Conservation (phyloP, 768 basidiomycete species). For the Infundibulicybe gibba region DNA sequence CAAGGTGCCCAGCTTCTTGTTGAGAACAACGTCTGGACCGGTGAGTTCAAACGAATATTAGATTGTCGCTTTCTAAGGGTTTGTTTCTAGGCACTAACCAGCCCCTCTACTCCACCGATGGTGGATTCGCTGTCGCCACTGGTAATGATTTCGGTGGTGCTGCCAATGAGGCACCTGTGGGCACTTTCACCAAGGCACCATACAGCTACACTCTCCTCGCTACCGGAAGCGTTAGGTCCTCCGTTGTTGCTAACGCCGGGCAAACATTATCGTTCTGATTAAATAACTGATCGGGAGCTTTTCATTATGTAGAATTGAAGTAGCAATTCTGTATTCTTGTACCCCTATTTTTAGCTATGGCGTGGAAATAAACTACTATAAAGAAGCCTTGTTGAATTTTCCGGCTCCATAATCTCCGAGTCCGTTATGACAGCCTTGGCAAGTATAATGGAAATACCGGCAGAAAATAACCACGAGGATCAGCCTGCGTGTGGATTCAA, state of each 20-base stretch:
- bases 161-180: constrained; percentile 24
- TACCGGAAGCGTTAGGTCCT: constrained; percentile 18
- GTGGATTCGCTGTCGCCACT: constrained; percentile 34
- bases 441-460: no score
- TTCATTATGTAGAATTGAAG: no score
- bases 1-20: constrained; percentile 41
- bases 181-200: constrained; percentile 28
- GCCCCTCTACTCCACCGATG: constrained; percentile 37
- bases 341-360: neutral
- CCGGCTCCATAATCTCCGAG: no score
- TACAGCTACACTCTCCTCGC: constrained; percentile 28
- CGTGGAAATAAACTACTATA: neutral
- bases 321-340: no score
- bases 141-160: constrained; percentile 34
- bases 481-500: neutral
- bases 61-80: neutral
- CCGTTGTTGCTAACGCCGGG: constrained; percentile 25
- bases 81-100: constrained; percentile 23
- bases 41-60: constrained; percentile 5
- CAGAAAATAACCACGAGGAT: neutral
- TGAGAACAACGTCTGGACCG: constrained; percentile 44
- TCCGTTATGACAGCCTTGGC: no score
- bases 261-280: constrained; percentile 25
- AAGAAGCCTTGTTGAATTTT: no score
- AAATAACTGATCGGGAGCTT: neutral